A percentile compares a stretch with the other conserved stretches of the same genome.
Conservation (phyloP, 495 filamentous ascomycete genomes). For the Xylaria telfairii region DNA sequence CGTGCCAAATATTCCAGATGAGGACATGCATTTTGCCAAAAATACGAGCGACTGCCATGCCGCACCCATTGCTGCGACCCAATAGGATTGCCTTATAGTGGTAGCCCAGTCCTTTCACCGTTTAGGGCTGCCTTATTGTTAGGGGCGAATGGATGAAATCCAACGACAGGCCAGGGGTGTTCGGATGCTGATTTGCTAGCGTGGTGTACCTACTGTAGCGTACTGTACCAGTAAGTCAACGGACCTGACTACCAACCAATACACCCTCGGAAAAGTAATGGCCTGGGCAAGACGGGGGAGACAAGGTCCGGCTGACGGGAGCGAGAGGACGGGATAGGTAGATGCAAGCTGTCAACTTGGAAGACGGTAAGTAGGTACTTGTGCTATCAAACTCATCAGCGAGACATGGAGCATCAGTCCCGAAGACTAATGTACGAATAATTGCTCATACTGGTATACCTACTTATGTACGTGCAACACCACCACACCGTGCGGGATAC, state of each 20-base stretch:
- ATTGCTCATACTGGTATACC: background rate
- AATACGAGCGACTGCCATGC: slow-evolving; percentile 12
- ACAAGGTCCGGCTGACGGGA: slow-evolving; percentile 18
- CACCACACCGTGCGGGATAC: background rate
- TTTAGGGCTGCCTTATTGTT: slow-evolving; percentile 1
- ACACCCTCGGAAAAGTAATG: background rate
- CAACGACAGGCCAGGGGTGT: slow-evolving; percentile 6
- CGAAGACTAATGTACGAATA: background rate
- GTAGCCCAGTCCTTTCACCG: background rate
- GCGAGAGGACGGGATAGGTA: background rate
- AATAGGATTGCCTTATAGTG: slow-evolving; percentile 13
- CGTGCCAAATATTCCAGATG: slow-evolving; percentile 11
- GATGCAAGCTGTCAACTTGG: too few species aligned
- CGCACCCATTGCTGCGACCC: slow-evolving; percentile 13
- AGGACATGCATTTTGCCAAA: slow-evolving; percentile 11
- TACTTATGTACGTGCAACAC: background rate
- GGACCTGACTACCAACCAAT: slow-evolving; percentile 7
- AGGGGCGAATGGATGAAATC: slow-evolving; percentile 9
- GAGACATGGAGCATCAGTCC: background rate
- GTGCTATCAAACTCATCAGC: background rate
- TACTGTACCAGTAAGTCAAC: background rate
- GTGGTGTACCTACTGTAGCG: background rate
- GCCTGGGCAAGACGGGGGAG: background rate
- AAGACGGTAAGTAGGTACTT: background rate
- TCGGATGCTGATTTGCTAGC: background rate